Evolutionary conservation across 2,329 filamentous ascomycete genomes (phyloP).

Genomic region (Cytospora schulzeri): DNA sequence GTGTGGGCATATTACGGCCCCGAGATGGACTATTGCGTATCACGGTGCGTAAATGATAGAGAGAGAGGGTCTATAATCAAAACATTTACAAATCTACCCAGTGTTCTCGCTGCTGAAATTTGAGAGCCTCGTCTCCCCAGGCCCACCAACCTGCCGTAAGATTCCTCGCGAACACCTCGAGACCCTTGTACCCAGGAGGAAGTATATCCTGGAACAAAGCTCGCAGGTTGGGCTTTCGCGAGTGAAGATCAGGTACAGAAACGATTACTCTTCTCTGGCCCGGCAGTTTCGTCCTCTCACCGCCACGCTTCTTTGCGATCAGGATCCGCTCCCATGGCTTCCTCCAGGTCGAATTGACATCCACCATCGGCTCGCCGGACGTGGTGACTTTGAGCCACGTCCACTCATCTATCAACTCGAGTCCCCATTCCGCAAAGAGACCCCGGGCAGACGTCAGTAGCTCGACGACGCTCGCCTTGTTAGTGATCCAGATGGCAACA

Average conservation of each 20-base stretch:
- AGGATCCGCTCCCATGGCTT: slow-evolving; percentile 78
- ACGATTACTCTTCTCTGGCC: slow-evolving; percentile 61
- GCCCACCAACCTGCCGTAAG: slow-evolving; percentile 76
- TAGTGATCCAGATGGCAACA: slow-evolving; percentile 78
- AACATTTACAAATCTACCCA: slow-evolving; percentile 44
- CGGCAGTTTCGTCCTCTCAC: slow-evolving; percentile 30
- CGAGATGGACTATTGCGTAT: not conserved
- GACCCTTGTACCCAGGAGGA: slow-evolving; percentile 51
- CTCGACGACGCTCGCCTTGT: slow-evolving; percentile 62
- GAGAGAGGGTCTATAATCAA: slow-evolving; percentile 13
- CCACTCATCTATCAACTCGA: slow-evolving; percentile 71
- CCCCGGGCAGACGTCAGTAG: slow-evolving; percentile 51
- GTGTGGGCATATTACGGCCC: slow-evolving; percentile 9
- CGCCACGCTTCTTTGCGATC: slow-evolving; percentile 51
- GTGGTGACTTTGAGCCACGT: slow-evolving; percentile 75
- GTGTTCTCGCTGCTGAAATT: slow-evolving; percentile 63
- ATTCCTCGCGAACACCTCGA: slow-evolving; percentile 79
- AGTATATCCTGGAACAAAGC: slow-evolving; percentile 60
- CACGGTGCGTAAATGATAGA: slow-evolving; percentile 1
- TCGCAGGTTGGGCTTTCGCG: slow-evolving; percentile 74
- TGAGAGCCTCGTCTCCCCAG: slow-evolving; percentile 75
- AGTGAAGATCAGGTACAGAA: slow-evolving; percentile 75
- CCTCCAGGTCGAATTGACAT: slow-evolving; percentile 63
- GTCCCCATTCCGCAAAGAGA: slow-evolving; percentile 67
- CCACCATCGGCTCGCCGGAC: slow-evolving; percentile 64